These are phyloP conservation scores for Lotmaria passim DNA, from an alignment of 208 protist genomes.

Conservation along the genomic window DNA sequence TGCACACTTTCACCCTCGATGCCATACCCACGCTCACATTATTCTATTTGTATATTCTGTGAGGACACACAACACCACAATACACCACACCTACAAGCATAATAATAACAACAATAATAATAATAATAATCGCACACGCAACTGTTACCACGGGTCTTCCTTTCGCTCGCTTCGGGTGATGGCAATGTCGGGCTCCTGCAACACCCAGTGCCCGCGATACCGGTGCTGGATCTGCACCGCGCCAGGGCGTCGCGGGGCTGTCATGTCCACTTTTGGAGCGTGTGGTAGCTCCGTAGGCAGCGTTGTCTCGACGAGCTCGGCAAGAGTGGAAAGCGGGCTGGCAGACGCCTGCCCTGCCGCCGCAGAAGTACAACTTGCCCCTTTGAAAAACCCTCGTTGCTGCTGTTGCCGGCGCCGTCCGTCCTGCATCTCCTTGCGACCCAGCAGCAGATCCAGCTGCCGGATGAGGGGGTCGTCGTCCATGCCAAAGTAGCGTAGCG, in stretches of 20 bases:
- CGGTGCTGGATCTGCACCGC: slow-evolving; percentile 59
- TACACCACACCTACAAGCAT: no score
- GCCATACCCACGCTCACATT: no score
- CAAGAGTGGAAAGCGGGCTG: slow-evolving; percentile 24
- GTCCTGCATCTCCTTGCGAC: slow-evolving; percentile 67
- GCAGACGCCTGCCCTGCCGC: not conserved
- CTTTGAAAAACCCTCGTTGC: slow-evolving; percentile 42
- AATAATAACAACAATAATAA: slow-evolving; percentile 17
- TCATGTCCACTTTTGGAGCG: slow-evolving; percentile 66
- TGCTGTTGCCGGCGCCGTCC: slow-evolving; percentile 8
- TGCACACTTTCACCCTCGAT: no score
- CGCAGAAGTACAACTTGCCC: not conserved
- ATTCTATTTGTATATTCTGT: no score
- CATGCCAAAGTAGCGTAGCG: slow-evolving; percentile 80
- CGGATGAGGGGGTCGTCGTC: slow-evolving; percentile 83
- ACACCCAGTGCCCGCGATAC: slow-evolving; percentile 86
- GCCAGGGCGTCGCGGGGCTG: slow-evolving; percentile 41
- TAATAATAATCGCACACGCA: not conserved
- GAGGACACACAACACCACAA: not conserved
- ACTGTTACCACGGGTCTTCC: slow-evolving; percentile 83
- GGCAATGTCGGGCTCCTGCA: slow-evolving; percentile 88
- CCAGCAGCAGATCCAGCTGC: slow-evolving; percentile 80
- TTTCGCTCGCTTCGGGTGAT: slow-evolving; percentile 77
- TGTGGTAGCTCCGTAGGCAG: slow-evolving; percentile 81
- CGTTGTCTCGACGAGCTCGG: slow-evolving; percentile 60